phyloP scores from a whole-genome alignment of 1,284 basidiomycete species.

The Trichosporon sp. region DNA sequence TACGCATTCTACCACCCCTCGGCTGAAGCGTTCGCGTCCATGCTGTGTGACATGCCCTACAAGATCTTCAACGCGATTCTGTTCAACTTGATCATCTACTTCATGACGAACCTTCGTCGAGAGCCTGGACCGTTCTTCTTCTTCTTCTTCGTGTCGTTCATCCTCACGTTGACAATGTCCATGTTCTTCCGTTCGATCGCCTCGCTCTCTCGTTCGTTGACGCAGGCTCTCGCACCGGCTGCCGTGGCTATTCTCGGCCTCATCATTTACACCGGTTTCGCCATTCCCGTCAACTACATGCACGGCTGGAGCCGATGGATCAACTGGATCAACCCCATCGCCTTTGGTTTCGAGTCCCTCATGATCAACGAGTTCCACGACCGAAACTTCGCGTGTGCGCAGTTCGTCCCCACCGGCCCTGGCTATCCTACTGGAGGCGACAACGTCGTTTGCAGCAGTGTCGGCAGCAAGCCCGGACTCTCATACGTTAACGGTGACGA shows the following conservation, averaged over 20 bases:
- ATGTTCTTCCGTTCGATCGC: slow-evolving; percentile 61
- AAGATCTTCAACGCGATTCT: slow-evolving; percentile 55
- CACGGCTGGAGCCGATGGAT: slow-evolving; percentile 60
- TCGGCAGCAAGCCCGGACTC: slow-evolving; percentile 56
- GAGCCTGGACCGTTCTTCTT: slow-evolving; percentile 54
- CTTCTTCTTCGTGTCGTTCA: slow-evolving; percentile 56
- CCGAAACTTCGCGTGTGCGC: slow-evolving; percentile 49
- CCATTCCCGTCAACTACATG: slow-evolving; percentile 56
- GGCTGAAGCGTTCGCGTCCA: slow-evolving; percentile 58
- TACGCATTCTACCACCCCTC: slow-evolving; percentile 59
- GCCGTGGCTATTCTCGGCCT: slow-evolving; percentile 58
- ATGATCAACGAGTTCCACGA: slow-evolving; percentile 61
- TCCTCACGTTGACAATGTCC: slow-evolving; percentile 58
- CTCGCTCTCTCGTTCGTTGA: slow-evolving; percentile 53
- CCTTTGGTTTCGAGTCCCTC: slow-evolving; percentile 56
- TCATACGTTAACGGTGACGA: slow-evolving; percentile 58
- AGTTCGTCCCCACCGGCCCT: slow-evolving; percentile 55
- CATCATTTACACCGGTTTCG: slow-evolving; percentile 60
- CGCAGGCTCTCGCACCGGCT: slow-evolving; percentile 58
- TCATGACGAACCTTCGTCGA: slow-evolving; percentile 58
- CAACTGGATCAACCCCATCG: slow-evolving; percentile 60
- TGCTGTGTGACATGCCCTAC: slow-evolving; percentile 60
- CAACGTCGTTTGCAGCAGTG: slow-evolving; percentile 56
- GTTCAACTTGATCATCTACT: slow-evolving; percentile 57
- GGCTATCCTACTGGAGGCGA: slow-evolving; percentile 47